Conservation (phyloP, 345 rosid species). For the Salix suchowensis region DNA sequence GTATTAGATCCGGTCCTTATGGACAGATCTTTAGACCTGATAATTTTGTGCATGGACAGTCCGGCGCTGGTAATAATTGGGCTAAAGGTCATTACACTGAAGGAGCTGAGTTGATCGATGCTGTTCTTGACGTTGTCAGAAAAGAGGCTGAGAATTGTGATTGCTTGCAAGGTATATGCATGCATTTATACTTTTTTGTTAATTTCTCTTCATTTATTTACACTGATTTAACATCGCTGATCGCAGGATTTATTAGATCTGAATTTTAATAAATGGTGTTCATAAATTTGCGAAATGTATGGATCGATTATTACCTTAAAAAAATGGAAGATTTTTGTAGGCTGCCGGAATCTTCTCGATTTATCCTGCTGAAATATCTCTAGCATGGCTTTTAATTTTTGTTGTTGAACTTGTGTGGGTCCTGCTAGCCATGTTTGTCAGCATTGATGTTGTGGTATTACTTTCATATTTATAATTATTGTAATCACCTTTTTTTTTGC, state of each 20-base stretch:
- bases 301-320: not conserved
- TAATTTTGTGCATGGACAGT: conserved; percentile 80
- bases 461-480: not conserved
- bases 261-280: not conserved
- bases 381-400: not conserved
- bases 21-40: conserved; percentile 89
- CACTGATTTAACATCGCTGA: too few species aligned
- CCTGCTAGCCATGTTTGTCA: not conserved
- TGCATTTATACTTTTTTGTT: not conserved
- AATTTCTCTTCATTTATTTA: too few species aligned
- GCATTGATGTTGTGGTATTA: not conserved
- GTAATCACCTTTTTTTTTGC: too few species aligned
- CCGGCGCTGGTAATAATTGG: conserved; percentile 87
- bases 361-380: not conserved
- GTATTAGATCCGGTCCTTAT: conserved; percentile 85
- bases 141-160: conserved; percentile 98
- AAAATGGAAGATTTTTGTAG: not conserved
- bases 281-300: not conserved
- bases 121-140: conserved; percentile 95
- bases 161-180: conserved; percentile 76
- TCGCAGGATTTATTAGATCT: not conserved
- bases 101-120: conserved; percentile 89
- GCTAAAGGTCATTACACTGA: conserved; percentile 93
- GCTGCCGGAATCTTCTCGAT: not conserved
- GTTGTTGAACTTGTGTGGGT: not conserved